These are phyloP conservation scores for Dillenia turbinata DNA, from an alignment of 164 flowering plant genomes.

Conservation along the genomic window DNA sequence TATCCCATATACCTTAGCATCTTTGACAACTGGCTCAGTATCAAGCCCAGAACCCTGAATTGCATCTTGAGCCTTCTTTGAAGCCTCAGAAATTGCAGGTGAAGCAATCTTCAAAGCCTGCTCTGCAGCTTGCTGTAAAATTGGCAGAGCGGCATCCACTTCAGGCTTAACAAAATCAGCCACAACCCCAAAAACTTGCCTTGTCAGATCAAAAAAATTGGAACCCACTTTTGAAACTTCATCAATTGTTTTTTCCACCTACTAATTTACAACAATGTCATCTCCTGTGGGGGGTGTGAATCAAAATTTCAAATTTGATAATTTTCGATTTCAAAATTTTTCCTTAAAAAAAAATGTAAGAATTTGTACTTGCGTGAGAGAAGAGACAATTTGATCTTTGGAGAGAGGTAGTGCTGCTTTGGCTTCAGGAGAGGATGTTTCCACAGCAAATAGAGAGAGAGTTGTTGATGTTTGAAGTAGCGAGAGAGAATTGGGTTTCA, in stretches of 20 bases:
- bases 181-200: slow-evolving; percentile 32
- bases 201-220: slow-evolving; percentile 32
- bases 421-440: slow-evolving; percentile 50
- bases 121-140: slow-evolving; percentile 61
- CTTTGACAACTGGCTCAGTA: slow-evolving; percentile 55
- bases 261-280: slow-evolving; percentile 1
- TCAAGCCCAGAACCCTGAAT: slow-evolving; percentile 71
- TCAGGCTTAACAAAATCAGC: slow-evolving; percentile 63
- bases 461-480: slow-evolving; percentile 38
- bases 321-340: background rate
- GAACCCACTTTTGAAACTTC: slow-evolving; percentile 61
- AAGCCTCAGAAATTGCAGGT: slow-evolving; percentile 66
- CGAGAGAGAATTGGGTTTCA: slow-evolving; percentile 25
- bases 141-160: slow-evolving; percentile 55
- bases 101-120: slow-evolving; percentile 68
- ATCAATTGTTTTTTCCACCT: slow-evolving; percentile 79
- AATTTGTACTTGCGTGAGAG: slow-evolving; percentile 52
- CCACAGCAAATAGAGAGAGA: slow-evolving; percentile 48
- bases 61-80: slow-evolving; percentile 80
- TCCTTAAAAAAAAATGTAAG: background rate
- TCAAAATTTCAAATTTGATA: background rate
- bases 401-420: slow-evolving; percentile 61
- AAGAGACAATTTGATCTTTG: slow-evolving; percentile 75
- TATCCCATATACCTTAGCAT: slow-evolving; percentile 61
- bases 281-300: background rate